These are phyloP conservation scores for Dendrobium catenatum DNA, from an alignment of 106 monocot genomes.

Conservation along the genomic window DNA sequence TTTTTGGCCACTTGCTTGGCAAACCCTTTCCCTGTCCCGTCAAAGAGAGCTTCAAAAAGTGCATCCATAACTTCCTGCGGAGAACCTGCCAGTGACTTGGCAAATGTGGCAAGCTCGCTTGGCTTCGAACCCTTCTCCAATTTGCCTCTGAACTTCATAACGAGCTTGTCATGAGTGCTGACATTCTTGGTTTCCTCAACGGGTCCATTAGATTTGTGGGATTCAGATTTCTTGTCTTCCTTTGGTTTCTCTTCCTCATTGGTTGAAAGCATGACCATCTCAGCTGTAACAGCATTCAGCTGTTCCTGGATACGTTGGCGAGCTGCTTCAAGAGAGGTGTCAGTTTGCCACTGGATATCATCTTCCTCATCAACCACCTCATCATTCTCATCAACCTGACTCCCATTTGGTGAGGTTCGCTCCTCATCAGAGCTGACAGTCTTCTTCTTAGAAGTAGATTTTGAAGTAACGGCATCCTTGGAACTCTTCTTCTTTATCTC, in stretches of 20 bases:
- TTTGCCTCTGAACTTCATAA: constrained; percentile 39
- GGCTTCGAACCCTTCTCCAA: constrained; percentile 34
- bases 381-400: constrained; percentile 33
- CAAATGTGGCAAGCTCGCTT: constrained; percentile 22
- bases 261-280: constrained; percentile 81
- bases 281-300: constrained; percentile 58
- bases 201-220: background rate
- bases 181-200: too few species aligned
- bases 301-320: constrained; percentile 61
- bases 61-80: constrained; percentile 48
- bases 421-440: constrained; percentile 48
- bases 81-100: constrained; percentile 12
- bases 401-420: constrained; percentile 23
- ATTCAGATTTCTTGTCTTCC: constrained; percentile 12
- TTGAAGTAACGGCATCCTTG: constrained; percentile 2
- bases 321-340: constrained; percentile 64
- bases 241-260: constrained; percentile 5
- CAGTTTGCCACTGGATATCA: constrained; percentile 74
- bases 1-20: constrained; percentile 67
- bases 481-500: constrained; percentile 33
- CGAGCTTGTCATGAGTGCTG: constrained; percentile 14
- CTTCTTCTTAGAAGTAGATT: constrained; percentile 23
- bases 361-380: constrained; percentile 21
- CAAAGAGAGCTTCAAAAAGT: constrained; percentile 62
- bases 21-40: constrained; percentile 63